Conservation (phyloP, 1,284 basidiomycete species). For the Heterobasidion irregulare region DNA sequence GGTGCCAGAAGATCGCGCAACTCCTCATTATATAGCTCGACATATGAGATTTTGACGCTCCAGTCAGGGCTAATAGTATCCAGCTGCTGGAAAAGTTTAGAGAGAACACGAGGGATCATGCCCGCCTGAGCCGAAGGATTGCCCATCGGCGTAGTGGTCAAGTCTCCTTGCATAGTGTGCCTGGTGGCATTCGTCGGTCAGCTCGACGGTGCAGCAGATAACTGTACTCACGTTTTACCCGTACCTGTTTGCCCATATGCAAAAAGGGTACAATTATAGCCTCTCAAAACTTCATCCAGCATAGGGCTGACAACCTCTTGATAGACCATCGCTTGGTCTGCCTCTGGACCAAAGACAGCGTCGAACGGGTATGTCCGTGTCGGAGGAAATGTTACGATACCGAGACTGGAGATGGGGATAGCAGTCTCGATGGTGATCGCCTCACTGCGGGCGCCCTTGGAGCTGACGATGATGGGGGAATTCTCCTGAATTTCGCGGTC, state of each 20-base stretch:
- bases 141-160: conserved; percentile 74
- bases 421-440: conserved; percentile 77
- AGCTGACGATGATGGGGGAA: conserved; percentile 77
- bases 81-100: conserved; percentile 87
- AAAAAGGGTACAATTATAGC: conserved; percentile 98
- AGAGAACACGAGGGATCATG: conserved; percentile 95
- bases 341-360: conserved; percentile 93
- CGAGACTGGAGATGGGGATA: conserved; percentile 52
- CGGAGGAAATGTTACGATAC: conserved; percentile 57
- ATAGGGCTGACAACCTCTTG: conserved; percentile 90
- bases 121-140: conserved; percentile 89
- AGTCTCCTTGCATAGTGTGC: conserved; percentile 93
- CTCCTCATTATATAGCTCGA: conserved; percentile 99
- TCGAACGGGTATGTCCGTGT: conserved; percentile 88
- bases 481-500: conserved; percentile 77
- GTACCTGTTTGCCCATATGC: conserved; percentile 99
- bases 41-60: conserved; percentile 89
- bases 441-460: conserved; percentile 63
- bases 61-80: conserved; percentile 77
- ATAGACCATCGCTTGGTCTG: conserved; percentile 93
- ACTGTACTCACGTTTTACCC: conserved; percentile 84
- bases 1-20: conserved; percentile 85
- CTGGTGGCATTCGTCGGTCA: conserved; percentile 29
- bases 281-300: conserved; percentile 87
- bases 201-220: background rate